These are phyloP conservation scores for Pelagophyceae sp. DNA, from an alignment of 352 stramenopile genomes.

Conservation along the genomic window DNA sequence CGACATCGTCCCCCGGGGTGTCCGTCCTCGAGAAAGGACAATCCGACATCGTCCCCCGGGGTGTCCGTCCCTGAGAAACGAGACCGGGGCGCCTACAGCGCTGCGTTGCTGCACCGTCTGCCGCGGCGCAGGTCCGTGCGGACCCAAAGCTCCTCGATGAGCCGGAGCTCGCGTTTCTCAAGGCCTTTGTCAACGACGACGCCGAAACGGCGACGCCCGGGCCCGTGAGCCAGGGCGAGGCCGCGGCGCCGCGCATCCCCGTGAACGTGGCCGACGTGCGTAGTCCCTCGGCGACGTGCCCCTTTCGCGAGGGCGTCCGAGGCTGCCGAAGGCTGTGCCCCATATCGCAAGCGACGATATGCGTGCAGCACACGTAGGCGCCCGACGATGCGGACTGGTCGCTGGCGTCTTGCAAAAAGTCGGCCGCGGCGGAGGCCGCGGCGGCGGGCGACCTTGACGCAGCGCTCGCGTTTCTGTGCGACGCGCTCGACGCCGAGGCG, in stretches of 20 bases:
- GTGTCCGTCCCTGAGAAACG: too few relatives aligned
- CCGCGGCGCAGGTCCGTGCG: background rate
- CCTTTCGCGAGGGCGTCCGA: too few relatives aligned
- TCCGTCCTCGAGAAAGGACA: too few relatives aligned
- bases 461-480: background rate
- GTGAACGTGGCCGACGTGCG: background rate
- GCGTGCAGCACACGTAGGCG: too few relatives aligned
- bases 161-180: slow-evolving; percentile 6
- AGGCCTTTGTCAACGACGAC: background rate
- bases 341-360: too few relatives aligned
- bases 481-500: slow-evolving; percentile 6
- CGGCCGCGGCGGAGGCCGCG: background rate
- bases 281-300: too few relatives aligned
- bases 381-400: slow-evolving; percentile 15
- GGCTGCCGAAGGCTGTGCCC: too few relatives aligned
- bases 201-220: too few relatives aligned
- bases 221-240: too few relatives aligned
- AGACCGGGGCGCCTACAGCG: too few relatives aligned
- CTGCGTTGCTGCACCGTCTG: too few relatives aligned
- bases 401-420: background rate
- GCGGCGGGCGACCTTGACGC: background rate
- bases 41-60: background rate
- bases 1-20: background rate
- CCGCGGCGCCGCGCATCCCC: background rate
- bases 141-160: slow-evolving; percentile 4